Conservation (phyloP, 176 grass and related monocot species). For the Elaeis guineensis region DNA sequence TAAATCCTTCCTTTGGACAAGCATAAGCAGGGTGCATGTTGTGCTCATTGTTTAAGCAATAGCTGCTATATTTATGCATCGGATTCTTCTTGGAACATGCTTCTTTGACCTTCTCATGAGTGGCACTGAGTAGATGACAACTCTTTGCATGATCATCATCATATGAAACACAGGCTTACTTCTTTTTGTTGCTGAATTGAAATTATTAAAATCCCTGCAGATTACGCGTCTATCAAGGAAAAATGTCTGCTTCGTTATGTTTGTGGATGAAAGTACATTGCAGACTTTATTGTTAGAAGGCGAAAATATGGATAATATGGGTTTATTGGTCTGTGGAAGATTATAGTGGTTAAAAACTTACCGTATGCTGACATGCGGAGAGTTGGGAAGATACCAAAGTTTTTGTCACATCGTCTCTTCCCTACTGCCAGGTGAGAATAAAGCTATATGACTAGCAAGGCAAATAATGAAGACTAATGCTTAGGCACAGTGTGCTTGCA, state of each 20-base stretch:
- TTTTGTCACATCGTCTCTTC: constrained; percentile 90
- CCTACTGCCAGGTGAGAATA: constrained; percentile 74
- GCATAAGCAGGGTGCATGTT: too few species aligned
- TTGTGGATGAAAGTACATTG: constrained; percentile 88
- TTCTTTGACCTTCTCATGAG: too few species aligned
- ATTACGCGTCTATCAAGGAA: constrained; percentile 94
- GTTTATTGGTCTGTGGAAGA: constrained; percentile 93
- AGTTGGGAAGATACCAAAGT: constrained; percentile 95
- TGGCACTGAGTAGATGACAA: too few species aligned
- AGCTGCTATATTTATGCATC: too few species aligned
- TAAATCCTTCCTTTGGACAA: too few species aligned
- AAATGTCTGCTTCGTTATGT: constrained; percentile 98
- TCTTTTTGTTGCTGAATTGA: neutral
- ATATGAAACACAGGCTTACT: too few species aligned
- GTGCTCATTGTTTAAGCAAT: too few species aligned
- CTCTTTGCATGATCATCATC: too few species aligned
- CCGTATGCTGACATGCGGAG: constrained; percentile 89
- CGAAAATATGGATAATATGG: constrained; percentile 59
- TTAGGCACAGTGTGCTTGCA: too few species aligned
- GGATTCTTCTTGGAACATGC: too few species aligned
- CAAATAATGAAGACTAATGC: too few species aligned
- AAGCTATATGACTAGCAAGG: neutral
- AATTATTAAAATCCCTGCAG: constrained; percentile 27
- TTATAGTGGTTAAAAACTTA: constrained; percentile 86
- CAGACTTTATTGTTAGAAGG: constrained; percentile 85